Evolutionary conservation across 805 yeast species (phyloP), one percentile per base, ranked within the genome.

Genomic region (Cyberlindnera xylosilytica): DNA sequence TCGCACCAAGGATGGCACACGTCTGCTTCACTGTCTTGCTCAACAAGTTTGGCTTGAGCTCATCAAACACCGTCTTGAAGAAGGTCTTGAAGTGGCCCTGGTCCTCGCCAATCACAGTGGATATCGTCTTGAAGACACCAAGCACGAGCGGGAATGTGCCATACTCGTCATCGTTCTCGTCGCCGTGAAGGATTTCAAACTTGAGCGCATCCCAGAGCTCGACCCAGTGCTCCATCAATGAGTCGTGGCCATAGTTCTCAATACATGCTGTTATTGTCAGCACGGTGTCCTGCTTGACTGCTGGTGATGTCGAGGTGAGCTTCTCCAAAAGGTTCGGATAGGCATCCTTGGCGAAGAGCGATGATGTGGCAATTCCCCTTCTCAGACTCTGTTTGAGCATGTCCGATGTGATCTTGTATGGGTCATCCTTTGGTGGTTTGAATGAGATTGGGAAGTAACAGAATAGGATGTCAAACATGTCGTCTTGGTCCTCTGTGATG

Each of bases 391-490:
- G 34, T 57, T 87, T 87, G 51, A 95, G 69, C 41, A 88, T 85
- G 1, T 72, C 76, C 1, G 88, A 78, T 0, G 96, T 79, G 50
- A 88, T 85, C 48, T 81, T 79, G 60, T 89, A 88, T 0, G 93
- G 90, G 54, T 91, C 96, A 60, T 87, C 87, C 36, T 80, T 77
- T 4, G 98, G 96, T 1, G 98, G 96, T 44, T 81, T 81, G 65
- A 95, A 93, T 1, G 97, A 85, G 33, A 93, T 90, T 11, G 99
- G 99, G 67, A 91, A 93, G 65, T 93, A 93, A 63, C 99, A 93
- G 60, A 91, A 95, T 31, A 87, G 71, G 27, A 85, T 78, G 59
- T 93, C 99, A 59, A 90, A 95, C 45, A 93, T 61, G 9, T 86
- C 87, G 50, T 83, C 83, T 24, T 74, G 57, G 54, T 61, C 65